These are phyloP conservation scores for Odontarrhena argentea DNA, from an alignment of 345 rosid genomes.

Conservation along the genomic window DNA sequence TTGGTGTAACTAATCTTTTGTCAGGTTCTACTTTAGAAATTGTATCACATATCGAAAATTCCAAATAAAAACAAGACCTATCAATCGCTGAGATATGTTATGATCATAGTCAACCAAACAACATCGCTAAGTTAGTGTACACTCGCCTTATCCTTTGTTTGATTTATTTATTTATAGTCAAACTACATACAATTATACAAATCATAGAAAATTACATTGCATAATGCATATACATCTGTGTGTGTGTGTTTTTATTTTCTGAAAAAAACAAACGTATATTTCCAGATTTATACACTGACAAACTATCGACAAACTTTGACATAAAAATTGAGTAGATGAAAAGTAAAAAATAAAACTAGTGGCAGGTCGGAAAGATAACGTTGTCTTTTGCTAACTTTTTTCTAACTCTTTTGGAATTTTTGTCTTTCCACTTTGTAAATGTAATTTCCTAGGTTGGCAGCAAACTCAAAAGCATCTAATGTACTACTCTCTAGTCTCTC, in stretches of 20 bases:
- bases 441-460: constrained; percentile 35
- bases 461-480: constrained; percentile 36
- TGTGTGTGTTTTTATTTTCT: too few species aligned
- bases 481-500: constrained; percentile 1
- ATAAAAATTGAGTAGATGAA: not conserved
- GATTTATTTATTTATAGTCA: not conserved
- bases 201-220: constrained; percentile 18
- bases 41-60: constrained; percentile 2
- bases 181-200: constrained; percentile 7
- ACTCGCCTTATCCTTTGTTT: constrained; percentile 9
- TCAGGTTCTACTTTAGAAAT: constrained; percentile 27
- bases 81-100: constrained; percentile 23
- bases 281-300: not conserved
- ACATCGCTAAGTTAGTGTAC: constrained; percentile 6
- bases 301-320: not conserved
- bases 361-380: constrained; percentile 35
- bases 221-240: not conserved
- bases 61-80: not conserved
- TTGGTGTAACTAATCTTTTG: constrained; percentile 36
- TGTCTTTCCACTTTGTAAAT: constrained; percentile 35
- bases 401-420: constrained; percentile 29
- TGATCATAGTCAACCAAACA: constrained; percentile 31
- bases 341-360: constrained; percentile 15
- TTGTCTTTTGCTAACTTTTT: constrained; percentile 32
- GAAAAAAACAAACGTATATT: too few species aligned